Evolutionary conservation across 768 basidiomycete species (phyloP), one percentile per base, ranked within the genome.

Genomic region (Suillus subalutaceus): DNA sequence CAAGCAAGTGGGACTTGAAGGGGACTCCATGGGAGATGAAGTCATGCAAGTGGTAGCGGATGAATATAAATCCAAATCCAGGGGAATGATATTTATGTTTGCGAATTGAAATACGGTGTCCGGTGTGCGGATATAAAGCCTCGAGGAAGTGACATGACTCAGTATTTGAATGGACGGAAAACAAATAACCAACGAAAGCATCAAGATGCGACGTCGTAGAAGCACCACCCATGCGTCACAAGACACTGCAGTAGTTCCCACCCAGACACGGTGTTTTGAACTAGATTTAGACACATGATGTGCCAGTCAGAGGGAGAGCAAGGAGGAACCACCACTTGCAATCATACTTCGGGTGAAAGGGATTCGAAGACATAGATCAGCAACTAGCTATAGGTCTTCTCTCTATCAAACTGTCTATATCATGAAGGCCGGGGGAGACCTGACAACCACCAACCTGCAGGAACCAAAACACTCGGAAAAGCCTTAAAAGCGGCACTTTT

Each of bases 101-200:
- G 40, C 6, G n/a, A 18, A 53, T 46, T 16, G 18, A 52, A 41
- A 38, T 53, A 48, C 41, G 52, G 56, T 18, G 43, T 53, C 37
- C 43, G 61, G 67, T 69, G 67, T 71, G 75, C 63, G 68, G 65
- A 66, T 48, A 38, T 62, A 58, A 18, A 9, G 13, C 2, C 43
- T 74, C 75, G 74, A 75, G 48, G 69, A 71, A 37, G 44, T 72
- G 66, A 71, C n/a, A 37, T 38, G n/a, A 53, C 26, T 26, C 26
- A 10, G 8, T 53, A 40, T 58, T 40, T 58, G 57, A 23, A 58
- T 58, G 6, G 15, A 59, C 16, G 6, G 40, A 41, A 40, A 59
- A 59, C 58, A 59, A 59, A 41, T 41, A 41, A 18, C 23, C 40
- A 58, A 58, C 38, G 57, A 40, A 58, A 58, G 57, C 8, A 40